These are phyloP conservation scores for Elongisporangium undulatum DNA, from an alignment of 352 stramenopile genomes.

Conservation along the genomic window DNA sequence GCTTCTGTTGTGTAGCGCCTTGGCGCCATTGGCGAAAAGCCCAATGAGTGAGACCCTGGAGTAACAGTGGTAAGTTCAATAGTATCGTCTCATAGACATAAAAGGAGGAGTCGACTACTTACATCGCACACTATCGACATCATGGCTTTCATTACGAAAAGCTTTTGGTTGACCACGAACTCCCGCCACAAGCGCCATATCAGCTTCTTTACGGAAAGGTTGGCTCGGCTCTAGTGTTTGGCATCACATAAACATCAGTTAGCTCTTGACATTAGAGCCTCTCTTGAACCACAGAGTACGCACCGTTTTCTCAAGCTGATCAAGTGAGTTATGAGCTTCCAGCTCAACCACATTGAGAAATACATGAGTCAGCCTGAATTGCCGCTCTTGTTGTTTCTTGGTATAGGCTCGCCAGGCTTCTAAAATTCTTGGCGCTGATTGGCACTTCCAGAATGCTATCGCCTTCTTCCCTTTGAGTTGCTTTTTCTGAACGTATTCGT, in stretches of 20 bases:
- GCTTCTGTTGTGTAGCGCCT: slow-evolving; percentile 23
- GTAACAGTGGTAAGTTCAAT: slow-evolving; percentile 1
- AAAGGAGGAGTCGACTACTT: slow-evolving; percentile 8
- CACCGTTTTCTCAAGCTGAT: slow-evolving; percentile 41
- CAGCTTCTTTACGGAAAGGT: slow-evolving; percentile 32
- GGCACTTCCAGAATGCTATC: slow-evolving; percentile 63
- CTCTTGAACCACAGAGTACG: slow-evolving; percentile 2
- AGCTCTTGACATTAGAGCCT: not conserved
- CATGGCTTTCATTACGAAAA: slow-evolving; percentile 63
- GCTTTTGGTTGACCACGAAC: slow-evolving; percentile 54
- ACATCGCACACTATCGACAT: slow-evolving; percentile 69
- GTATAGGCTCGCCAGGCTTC: slow-evolving; percentile 37
- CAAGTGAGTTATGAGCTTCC: slow-evolving; percentile 65
- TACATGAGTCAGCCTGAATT: slow-evolving; percentile 39
- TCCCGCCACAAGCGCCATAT: slow-evolving; percentile 45
- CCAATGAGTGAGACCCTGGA: slow-evolving; percentile 59
- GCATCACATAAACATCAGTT: no score
- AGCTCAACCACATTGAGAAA: slow-evolving; percentile 62
- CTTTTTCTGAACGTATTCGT: slow-evolving; percentile 27
- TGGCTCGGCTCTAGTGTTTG: slow-evolving; percentile 29
- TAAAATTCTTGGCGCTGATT: slow-evolving; percentile 55
- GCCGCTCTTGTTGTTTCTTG: slow-evolving; percentile 18
- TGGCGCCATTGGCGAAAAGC: slow-evolving; percentile 64
- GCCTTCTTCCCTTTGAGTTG: slow-evolving; percentile 46
- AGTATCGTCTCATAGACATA: not conserved